A percentile compares a stretch with the other conserved stretches of the same genome.
These are phyloP conservation scores for Digitaria exilis DNA, from an alignment of 202 grass and related monocot species.

Conservation along the genomic window DNA sequence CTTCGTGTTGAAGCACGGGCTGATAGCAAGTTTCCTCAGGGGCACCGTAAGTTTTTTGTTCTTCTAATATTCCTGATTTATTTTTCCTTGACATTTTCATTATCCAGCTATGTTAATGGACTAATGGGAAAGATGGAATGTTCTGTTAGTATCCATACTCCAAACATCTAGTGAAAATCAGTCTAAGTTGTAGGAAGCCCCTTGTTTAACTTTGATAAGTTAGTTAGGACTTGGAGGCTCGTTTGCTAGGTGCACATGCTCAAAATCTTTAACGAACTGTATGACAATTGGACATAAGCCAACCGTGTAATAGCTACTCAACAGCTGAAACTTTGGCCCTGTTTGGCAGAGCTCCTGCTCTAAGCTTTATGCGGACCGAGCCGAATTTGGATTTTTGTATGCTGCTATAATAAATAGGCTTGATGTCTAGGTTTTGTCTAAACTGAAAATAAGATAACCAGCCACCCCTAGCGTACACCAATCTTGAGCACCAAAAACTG, in stretches of 20 bases:
- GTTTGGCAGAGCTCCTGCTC: background rate
- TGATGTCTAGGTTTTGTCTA: background rate
- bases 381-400: background rate
- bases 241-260: background rate
- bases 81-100: constrained; percentile 1
- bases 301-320: constrained; percentile 10
- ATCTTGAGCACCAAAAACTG: background rate
- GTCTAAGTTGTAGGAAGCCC: background rate
- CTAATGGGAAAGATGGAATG: background rate
- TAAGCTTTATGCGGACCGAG: background rate
- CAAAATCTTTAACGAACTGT: background rate
- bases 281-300: background rate
- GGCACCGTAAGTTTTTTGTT: constrained; percentile 76
- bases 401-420: background rate
- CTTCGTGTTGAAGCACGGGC: constrained; percentile 81
- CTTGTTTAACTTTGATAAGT: background rate
- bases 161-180: constrained; percentile 15
- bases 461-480: background rate
- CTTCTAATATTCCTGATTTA: background rate
- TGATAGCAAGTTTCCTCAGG: constrained; percentile 85
- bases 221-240: background rate
- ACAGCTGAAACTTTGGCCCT: background rate
- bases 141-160: background rate
- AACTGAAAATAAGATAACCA: background rate
- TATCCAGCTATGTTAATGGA: background rate